Evolutionary conservation across 257 asterid species (phyloP).

Genomic region (Solanum dulcamara): DNA sequence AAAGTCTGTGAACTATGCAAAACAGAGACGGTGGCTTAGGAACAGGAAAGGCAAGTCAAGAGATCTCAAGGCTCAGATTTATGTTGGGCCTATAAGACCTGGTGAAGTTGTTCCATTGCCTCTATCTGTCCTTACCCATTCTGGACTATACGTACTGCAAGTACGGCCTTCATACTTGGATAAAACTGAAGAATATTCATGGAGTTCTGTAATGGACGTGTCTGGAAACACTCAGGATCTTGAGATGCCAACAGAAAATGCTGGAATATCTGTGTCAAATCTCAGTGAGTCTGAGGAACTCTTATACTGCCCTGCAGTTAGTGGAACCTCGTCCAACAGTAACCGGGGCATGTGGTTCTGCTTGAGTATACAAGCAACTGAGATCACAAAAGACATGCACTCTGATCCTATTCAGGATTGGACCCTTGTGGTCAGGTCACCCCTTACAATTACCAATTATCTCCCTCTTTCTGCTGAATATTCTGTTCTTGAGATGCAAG

Average conservation of each 20-base stretch:
- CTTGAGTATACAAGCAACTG: conserved; percentile 67
- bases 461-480: conserved; percentile 87
- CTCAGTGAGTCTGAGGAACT: conserved; percentile 65
- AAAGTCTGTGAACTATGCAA: conserved; percentile 44
- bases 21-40: conserved; percentile 91
- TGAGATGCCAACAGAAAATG: conserved; percentile 25
- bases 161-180: conserved; percentile 49
- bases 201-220: conserved; percentile 66
- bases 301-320: conserved; percentile 43
- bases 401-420: conserved; percentile 75
- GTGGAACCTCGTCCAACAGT: conserved; percentile 64
- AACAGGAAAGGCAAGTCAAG: conserved; percentile 32
- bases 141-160: conserved; percentile 48
- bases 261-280: conserved; percentile 54
- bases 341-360: conserved; percentile 73
- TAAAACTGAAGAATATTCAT: conserved; percentile 38
- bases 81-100: conserved; percentile 62
- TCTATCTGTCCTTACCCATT: conserved; percentile 51
- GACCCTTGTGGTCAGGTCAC: conserved; percentile 70
- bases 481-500: conserved; percentile 90
- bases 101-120: conserved; percentile 75
- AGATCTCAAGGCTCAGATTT: conserved; percentile 30
- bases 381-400: conserved; percentile 60
- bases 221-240: conserved; percentile 37
- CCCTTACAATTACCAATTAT: conserved; percentile 60